These are phyloP conservation scores for Neonectria neomacrospora DNA, from an alignment of 2,329 filamentous ascomycete genomes.

Conservation along the genomic window DNA sequence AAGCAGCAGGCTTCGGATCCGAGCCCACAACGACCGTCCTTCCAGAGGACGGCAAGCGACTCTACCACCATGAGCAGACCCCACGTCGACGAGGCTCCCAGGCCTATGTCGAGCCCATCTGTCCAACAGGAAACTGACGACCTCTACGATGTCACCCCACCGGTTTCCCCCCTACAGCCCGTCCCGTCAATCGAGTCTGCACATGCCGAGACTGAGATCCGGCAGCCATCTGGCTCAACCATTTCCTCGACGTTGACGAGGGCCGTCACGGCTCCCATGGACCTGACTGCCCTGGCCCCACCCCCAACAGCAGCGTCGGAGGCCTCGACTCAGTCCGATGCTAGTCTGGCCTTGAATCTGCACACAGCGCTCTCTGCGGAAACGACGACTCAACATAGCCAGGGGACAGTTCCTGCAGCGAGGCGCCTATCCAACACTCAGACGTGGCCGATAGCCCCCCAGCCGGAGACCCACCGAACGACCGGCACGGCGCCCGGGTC, in stretches of 20 bases:
- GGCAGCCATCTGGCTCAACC: conserved; percentile 35
- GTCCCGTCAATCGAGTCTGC: conserved; percentile 18
- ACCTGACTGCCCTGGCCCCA: conserved; percentile 14
- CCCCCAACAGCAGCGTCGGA: conserved; percentile 25
- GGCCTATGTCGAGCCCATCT: conserved; percentile 49
- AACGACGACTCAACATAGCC: conserved; percentile 30
- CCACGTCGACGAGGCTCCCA: conserved; percentile 39
- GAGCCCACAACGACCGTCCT: conserved; percentile 34
- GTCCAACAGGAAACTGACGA: conserved; percentile 49
- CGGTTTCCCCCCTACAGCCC: conserved; percentile 51
- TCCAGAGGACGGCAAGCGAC: conserved; percentile 52
- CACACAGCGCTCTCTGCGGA: conserved; percentile 44
- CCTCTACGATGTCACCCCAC: conserved; percentile 61
- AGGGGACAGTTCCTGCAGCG: conserved; percentile 33
- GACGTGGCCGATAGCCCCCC: conserved; percentile 60
- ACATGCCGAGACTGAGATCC: conserved; percentile 12
- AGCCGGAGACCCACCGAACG: conserved; percentile 37
- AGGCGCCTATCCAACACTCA: conserved; percentile 50
- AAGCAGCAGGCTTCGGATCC: conserved; percentile 22
- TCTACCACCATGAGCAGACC: conserved; percentile 45
- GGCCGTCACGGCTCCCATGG: conserved; percentile 29
- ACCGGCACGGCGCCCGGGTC: conserved; percentile 46
- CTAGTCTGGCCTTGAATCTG: conserved; percentile 42
- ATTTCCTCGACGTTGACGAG: conserved; percentile 22
- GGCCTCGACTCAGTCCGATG: conserved; percentile 16